Evolutionary conservation across 208 protist genomes (phyloP).

Genomic region (Borovskyia barvae): DNA sequence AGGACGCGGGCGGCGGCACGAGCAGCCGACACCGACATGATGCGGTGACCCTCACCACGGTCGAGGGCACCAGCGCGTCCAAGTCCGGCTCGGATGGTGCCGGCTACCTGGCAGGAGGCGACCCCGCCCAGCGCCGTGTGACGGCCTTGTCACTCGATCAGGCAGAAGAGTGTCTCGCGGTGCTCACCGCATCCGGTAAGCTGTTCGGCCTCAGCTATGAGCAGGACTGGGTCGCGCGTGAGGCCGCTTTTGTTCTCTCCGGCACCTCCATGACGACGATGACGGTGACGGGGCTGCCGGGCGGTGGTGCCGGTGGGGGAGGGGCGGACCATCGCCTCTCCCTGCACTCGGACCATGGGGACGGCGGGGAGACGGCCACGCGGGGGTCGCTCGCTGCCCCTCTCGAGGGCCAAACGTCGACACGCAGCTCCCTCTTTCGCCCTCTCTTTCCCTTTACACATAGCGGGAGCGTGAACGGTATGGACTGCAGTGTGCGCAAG

Average conservation of each 20-base stretch:
- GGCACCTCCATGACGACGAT: not conserved
- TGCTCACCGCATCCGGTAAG: conserved; percentile 55
- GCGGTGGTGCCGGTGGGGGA: not conserved
- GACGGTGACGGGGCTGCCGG: not conserved
- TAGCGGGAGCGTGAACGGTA: conserved; percentile 79
- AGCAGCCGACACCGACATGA: not conserved
- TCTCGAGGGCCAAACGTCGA: not conserved
- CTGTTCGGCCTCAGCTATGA: conserved; percentile 65
- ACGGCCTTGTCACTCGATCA: conserved; percentile 63
- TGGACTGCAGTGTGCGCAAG: conserved; percentile 93
- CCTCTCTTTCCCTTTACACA: conserved; percentile 86
- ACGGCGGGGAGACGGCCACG: too few relatives aligned
- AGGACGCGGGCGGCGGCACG: too few relatives aligned
- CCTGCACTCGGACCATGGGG: too few relatives aligned
- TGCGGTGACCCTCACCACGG: not conserved
- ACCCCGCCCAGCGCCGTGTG: too few relatives aligned
- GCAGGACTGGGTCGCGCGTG: conserved; percentile 35
- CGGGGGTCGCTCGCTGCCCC: conserved; percentile 8
- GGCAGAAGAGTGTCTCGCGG: conserved; percentile 60
- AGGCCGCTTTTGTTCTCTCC: conserved; percentile 14
- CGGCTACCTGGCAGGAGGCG: too few relatives aligned
- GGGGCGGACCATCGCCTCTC: conserved; percentile 1
- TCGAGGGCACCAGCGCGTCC: not conserved
- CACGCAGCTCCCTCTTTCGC: conserved; percentile 46
- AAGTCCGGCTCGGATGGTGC: conserved; percentile 2